A percentile compares a stretch with the other conserved stretches of the same genome.
Evolutionary conservation across 2,329 filamentous ascomycete species (phyloP).

Genomic region (Pseudocercospora vitis): DNA sequence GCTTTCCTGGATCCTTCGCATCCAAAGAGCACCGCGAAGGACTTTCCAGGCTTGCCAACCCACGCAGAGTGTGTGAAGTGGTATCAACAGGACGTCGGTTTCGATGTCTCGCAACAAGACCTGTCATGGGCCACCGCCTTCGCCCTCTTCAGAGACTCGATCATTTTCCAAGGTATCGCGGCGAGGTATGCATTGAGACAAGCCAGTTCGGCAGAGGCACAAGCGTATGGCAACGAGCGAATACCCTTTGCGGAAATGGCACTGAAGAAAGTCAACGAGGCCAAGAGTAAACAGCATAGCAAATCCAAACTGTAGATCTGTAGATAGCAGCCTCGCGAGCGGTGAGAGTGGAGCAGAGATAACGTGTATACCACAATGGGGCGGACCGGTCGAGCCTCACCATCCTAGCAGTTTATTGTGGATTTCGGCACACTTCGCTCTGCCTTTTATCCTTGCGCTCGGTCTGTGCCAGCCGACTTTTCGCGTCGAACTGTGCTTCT

Average conservation of each 20-base stretch:
- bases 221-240: conserved; percentile 67
- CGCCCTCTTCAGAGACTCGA: conserved; percentile 57
- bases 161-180: conserved; percentile 84
- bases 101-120: conserved; percentile 61
- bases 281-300: conserved; percentile 37
- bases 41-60: conserved; percentile 62
- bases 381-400: conserved; percentile 4
- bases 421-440: conserved; percentile 1
- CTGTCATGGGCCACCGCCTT: conserved; percentile 65
- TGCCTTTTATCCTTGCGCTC: neutral
- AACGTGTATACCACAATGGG: neutral
- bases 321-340: conserved; percentile 11
- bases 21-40: conserved; percentile 19
- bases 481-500: neutral
- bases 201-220: conserved; percentile 82
- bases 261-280: conserved; percentile 66
- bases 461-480: conserved; percentile 4
- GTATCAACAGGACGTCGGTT: conserved; percentile 70
- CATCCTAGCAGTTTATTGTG: conserved; percentile 9
- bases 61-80: conserved; percentile 60
- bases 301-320: conserved; percentile 26
- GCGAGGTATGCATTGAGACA: conserved; percentile 80
- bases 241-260: conserved; percentile 73
- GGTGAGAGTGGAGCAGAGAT: neutral
- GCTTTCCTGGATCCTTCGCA: conserved; percentile 28